Evolutionary conservation across 78 protist genomes (phyloP), one percentile per base, ranked within the genome.

Genomic region (Monocercomonoides exilis): DNA sequence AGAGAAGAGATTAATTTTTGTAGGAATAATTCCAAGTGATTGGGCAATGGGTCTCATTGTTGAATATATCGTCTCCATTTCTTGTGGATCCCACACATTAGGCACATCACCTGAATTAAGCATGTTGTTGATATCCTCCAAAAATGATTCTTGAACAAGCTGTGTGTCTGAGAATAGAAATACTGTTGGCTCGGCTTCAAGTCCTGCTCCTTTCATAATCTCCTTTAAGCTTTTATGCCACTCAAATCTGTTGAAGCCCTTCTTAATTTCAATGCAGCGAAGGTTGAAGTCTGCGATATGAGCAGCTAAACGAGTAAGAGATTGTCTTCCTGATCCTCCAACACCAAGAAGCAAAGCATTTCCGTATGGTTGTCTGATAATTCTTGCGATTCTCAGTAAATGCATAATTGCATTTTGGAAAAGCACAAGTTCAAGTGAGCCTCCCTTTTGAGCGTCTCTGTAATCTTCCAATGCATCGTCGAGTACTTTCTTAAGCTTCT

Each of bases 291-390:
- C 96, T 35, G 91, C 84, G 44, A 93, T 87, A 85, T 82, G 93
- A 33, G 96, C 89, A 0, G 96, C 96, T 4, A 97, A 92, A 34
- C 97, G 84, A 33, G 97, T 88, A 38, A 97, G 81, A 3, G 92
- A 86, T 81, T 89, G 92, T 32, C 95, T 85, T 3, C 99, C 99
- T 3, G 94, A 85, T 32, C 99, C 99, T 1, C 96, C 95, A 35
- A 96, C 94, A 34, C 99, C 99, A 6, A 97, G 92, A 46, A 96
- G 90, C 81, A 97, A 85, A 0, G 94, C 94, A 43, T 97, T 94
- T 77, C 97, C 97, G 43, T 42, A 79, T 11, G 96, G 94, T 79
- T 87, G 95, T 2, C 93, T 84, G n/a, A 96, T 42, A 43, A 95
- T 82, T 1, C 98, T 93, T 11, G 46, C 1, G 41, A 94, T 94